Conservation (phyloP, 192 early-diverging fungal genomes). For the Coemansia sp. region DNA sequence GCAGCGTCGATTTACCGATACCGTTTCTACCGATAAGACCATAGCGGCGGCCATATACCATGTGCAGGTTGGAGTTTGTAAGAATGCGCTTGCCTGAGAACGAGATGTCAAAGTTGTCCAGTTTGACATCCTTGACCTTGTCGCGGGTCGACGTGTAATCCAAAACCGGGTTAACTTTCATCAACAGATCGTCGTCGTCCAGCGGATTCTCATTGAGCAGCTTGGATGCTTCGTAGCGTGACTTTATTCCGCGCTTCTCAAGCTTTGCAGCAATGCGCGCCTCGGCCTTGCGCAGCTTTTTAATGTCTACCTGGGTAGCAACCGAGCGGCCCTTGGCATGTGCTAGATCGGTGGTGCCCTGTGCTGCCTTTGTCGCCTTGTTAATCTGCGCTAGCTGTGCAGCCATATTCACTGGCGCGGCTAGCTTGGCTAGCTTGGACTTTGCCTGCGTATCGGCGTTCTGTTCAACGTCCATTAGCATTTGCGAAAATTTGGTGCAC, state of each 20-base stretch:
- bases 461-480: conserved; percentile 55
- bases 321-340: conserved; percentile 66
- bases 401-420: conserved; percentile 63
- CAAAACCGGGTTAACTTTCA: conserved; percentile 89
- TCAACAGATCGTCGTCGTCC: conserved; percentile 69
- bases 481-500: conserved; percentile 66
- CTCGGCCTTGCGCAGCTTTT: conserved; percentile 90
- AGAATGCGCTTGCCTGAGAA: conserved; percentile 93
- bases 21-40: conserved; percentile 93
- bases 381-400: conserved; percentile 69
- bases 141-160: conserved; percentile 75
- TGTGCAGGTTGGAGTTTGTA: conserved; percentile 75
- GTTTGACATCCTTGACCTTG: conserved; percentile 92
- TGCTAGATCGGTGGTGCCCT: conserved; percentile 63
- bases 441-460: conserved; percentile 41
- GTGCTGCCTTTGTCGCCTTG: conserved; percentile 58
- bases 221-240: conserved; percentile 74
- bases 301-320: conserved; percentile 71
- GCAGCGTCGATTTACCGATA: conserved; percentile 81
- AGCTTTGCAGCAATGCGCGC: conserved; percentile 88
- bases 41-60: conserved; percentile 90
- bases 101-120: conserved; percentile 96
- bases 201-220: conserved; percentile 66
- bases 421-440: conserved; percentile 51
- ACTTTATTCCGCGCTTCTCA: conserved; percentile 71